Percentiles rank a stretch among this genome's conserved stretches.
Conservation (phyloP, 1,139 yeast genomes). For the Eremothecium sinecaudum region DNA sequence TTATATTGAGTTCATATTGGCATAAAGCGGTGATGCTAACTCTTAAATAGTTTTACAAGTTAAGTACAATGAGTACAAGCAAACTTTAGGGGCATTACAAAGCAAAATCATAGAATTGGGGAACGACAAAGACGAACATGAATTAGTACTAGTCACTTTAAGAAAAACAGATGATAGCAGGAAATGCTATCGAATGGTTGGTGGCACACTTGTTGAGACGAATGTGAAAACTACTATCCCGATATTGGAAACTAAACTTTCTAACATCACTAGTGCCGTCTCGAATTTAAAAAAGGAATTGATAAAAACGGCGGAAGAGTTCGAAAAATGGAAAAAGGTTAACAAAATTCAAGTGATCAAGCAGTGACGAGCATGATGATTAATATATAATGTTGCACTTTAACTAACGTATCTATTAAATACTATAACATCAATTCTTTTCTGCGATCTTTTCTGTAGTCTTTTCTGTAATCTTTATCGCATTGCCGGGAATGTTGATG, state of each 20-base stretch:
- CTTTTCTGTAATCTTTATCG: too few species aligned
- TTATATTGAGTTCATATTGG: constrained; percentile 10
- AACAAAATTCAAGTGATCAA: constrained; percentile 58
- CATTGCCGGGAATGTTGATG: too few species aligned
- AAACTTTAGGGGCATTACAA: constrained; percentile 47
- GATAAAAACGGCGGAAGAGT: constrained; percentile 41
- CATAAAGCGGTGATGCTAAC: too few species aligned
- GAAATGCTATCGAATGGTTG: constrained; percentile 87
- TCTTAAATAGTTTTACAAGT: constrained; percentile 38
- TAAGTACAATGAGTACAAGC: constrained; percentile 55
- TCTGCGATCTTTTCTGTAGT: too few species aligned
- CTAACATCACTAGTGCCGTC: constrained; percentile 38
- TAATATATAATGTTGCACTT: too few species aligned
- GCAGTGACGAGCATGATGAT: too few species aligned
- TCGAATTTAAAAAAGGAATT: constrained; percentile 40
- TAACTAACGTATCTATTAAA: too few species aligned
- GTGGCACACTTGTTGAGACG: constrained; percentile 83
- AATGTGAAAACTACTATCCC: constrained; percentile 68
- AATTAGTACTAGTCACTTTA: constrained; percentile 49
- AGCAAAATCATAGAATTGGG: constrained; percentile 46
- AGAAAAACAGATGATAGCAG: constrained; percentile 43
- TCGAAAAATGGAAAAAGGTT: constrained; percentile 55
- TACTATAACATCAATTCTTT: too few species aligned
- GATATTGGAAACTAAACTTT: constrained; percentile 51
- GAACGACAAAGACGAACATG: constrained; percentile 43